A percentile compares a stretch with the other conserved stretches of the same genome.
Evolutionary conservation across 768 basidiomycete genomes (phyloP).

Genomic region (Mrakia frigida): DNA sequence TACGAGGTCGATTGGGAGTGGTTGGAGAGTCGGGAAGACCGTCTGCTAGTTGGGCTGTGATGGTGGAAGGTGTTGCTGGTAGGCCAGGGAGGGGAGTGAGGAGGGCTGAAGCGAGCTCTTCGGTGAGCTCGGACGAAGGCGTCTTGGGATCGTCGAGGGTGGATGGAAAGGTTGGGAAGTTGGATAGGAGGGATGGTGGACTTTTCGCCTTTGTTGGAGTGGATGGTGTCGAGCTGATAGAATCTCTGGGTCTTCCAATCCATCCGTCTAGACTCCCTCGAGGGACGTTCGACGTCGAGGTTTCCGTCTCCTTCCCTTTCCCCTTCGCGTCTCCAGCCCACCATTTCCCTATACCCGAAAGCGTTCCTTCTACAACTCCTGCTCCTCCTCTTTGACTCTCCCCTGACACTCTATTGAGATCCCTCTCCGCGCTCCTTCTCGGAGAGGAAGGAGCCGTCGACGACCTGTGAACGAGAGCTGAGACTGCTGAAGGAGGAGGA

Average conservation of each 20-base stretch:
- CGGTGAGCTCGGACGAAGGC: neutral
- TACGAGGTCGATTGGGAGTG: neutral
- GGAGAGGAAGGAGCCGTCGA: neutral
- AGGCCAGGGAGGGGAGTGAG: neutral
- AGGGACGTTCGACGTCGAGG: neutral
- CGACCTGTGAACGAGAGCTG: neutral
- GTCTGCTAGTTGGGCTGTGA: too few species aligned
- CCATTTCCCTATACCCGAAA: neutral
- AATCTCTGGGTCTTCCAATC: neutral
- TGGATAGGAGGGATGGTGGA: constrained; percentile 1
- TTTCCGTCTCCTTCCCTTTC: constrained; percentile 10
- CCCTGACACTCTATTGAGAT: neutral
- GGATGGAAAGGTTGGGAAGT: neutral
- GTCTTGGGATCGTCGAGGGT: neutral
- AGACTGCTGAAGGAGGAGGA: neutral
- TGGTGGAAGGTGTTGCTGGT: neutral
- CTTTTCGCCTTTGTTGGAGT: neutral
- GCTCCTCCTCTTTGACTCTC: neutral
- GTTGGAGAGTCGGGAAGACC: neutral
- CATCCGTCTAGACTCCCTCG: neutral
- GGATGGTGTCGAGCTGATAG: neutral
- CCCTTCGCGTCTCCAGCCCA: constrained; percentile 12
- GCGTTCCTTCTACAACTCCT: neutral
- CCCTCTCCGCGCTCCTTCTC: neutral
- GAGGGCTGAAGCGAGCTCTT: constrained; percentile 2